A percentile compares a stretch with the other conserved stretches of the same genome.
These are phyloP conservation scores for Blastobotrys mokoenaii DNA, from an alignment of 805 yeast genomes.

Conservation along the genomic window DNA sequence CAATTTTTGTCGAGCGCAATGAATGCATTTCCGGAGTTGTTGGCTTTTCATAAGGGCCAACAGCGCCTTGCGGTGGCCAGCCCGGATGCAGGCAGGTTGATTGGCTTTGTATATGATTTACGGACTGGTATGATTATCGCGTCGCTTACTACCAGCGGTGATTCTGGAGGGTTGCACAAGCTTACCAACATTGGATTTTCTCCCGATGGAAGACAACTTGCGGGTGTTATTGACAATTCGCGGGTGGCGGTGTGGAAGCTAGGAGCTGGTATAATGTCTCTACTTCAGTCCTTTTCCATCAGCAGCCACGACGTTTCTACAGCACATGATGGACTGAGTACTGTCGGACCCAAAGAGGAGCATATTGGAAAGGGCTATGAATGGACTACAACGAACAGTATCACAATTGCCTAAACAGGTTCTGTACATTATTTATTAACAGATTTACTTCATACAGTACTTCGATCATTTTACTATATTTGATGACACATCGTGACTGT, in stretches of 20 bases:
- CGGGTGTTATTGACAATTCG: slow-evolving; percentile 4
- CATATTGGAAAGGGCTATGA: not conserved
- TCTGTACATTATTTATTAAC: not conserved
- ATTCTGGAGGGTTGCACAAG: not conserved
- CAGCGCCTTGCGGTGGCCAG: slow-evolving; percentile 17
- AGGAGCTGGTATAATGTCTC: slow-evolving; percentile 12
- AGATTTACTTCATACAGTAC: no score
- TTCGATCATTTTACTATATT: not conserved
- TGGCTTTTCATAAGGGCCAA: slow-evolving; percentile 18
- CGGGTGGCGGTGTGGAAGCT: slow-evolving; percentile 10
- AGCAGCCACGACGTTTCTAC: not conserved
- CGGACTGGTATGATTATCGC: slow-evolving; percentile 14
- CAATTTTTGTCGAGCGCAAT: slow-evolving; percentile 14
- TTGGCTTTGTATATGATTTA: slow-evolving; percentile 18
- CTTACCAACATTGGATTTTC: slow-evolving; percentile 11
- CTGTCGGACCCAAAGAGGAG: not conserved
- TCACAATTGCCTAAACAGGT: not conserved
- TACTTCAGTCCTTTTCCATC: slow-evolving; percentile 6
- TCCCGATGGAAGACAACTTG: slow-evolving; percentile 15
- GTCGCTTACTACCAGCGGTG: slow-evolving; percentile 5
- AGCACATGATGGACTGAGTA: no score
- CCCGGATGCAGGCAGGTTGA: not conserved
- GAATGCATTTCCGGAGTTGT: slow-evolving; percentile 11
- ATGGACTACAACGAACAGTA: not conserved
- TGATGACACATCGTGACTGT: no score